Base-by-base conservation (phyloP, 225 moss, liverwort and hornwort genomes). In the Neckera pumila region DNA sequence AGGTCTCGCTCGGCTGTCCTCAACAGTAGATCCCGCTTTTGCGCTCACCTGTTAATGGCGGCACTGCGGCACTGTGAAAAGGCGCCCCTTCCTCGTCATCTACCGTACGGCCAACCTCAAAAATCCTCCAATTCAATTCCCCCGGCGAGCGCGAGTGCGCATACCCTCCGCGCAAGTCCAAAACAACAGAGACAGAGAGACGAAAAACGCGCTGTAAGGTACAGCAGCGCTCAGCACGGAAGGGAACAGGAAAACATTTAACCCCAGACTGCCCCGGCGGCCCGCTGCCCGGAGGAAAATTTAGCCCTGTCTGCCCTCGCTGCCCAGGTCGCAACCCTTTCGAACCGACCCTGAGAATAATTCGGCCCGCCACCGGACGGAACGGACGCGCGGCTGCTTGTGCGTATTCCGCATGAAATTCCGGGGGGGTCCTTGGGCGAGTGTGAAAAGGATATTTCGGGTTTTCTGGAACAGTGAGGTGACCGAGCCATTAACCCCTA, bases 21-120 rank as follows among this genome's bases (percentile, higher is more conserved):
- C 86, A 45, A 69, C 15, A 67, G 88, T 86, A 88, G 88, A 88
- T 92, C 90, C 88, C 23, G 79, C 54, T 83, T 90, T 84, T 38
- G 38, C 92, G 88, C 92, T 60, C 88, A 79, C 84, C 86, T 90
- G 69, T 80, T 76, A 76, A 69, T 61, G 91, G 85, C 89, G 79
- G 85, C 87, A 85, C 57, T 64, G 47, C 59, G 62, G 21, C 84
- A 67, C 54, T 78, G 63, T 61, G 42, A 74, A 47, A 81, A 51
- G 78, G 43, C 63, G 36, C 12, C 27, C 43, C 43, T 75, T 85
- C 85, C 88, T 85, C 88, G 81, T 85, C 88, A 81, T 28, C 81
- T 81, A 59, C 78, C 76, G 58, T 69, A 51, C 62, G 27, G 54
- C 69, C 31, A 38, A 61, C 81, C 14, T 21, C 53, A 43, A 11